A percentile compares a stretch with the other conserved stretches of the same genome.
phyloP scores from a whole-genome alignment of 2,329 filamentous ascomycete species.

The Fusarium veterinarium region DNA sequence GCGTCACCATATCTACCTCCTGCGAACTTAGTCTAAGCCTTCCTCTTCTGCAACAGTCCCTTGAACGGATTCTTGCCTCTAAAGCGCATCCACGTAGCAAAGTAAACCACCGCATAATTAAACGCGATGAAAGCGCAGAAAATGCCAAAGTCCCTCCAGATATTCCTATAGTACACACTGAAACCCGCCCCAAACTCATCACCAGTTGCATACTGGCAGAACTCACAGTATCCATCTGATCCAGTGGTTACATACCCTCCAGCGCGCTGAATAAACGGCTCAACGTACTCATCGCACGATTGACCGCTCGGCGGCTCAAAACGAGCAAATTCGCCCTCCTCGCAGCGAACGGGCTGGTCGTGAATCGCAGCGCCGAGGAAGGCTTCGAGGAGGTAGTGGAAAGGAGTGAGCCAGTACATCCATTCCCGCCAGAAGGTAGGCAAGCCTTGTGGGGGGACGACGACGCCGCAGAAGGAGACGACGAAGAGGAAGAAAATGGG shows the following conservation, averaged over 20 bases:
- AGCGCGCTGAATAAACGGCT: constrained; percentile 60
- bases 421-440: constrained; percentile 72
- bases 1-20: no score
- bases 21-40: background rate
- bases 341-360: constrained; percentile 66
- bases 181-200: constrained; percentile 70
- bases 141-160: constrained; percentile 75
- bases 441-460: constrained; percentile 69
- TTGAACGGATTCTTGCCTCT: constrained; percentile 53
- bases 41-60: constrained; percentile 44
- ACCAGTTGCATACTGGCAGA: constrained; percentile 71
- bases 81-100: constrained; percentile 55
- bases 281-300: constrained; percentile 70
- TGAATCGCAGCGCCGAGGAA: constrained; percentile 68
- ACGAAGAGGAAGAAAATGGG: constrained; percentile 78
- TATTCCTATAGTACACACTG: constrained; percentile 69
- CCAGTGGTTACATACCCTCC: constrained; percentile 71
- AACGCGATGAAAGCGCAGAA: constrained; percentile 73
- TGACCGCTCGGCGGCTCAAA: constrained; percentile 69
- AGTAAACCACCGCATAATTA: constrained; percentile 62
- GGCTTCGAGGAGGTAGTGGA: constrained; percentile 73
- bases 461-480: constrained; percentile 76
- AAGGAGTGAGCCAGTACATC: constrained; percentile 77
- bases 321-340: constrained; percentile 66
- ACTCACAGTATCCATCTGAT: constrained; percentile 69